These are phyloP conservation scores for Erysiphe neolycopersici DNA, from an alignment of 2,329 filamentous ascomycete species.

Conservation along the genomic window DNA sequence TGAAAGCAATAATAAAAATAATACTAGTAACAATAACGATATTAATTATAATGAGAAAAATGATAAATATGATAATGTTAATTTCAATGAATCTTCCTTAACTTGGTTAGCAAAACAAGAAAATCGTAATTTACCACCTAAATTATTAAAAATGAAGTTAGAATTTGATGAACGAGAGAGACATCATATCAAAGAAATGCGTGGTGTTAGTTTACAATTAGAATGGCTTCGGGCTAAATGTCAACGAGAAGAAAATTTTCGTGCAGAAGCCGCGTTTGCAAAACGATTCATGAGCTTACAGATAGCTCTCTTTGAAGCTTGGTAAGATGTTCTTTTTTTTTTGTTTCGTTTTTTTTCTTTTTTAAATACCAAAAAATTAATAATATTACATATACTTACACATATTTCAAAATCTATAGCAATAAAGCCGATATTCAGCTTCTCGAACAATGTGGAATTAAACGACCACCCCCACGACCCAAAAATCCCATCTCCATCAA, in stretches of 20 bases:
- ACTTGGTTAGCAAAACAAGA: not conserved
- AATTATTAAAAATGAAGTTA: constrained; percentile 5
- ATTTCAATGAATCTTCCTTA: not conserved
- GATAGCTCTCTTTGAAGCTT: constrained; percentile 64
- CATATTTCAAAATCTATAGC: constrained; percentile 21
- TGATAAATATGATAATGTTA: no score
- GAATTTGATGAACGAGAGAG: constrained; percentile 22
- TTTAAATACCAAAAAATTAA: not conserved
- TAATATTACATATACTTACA: constrained; percentile 2
- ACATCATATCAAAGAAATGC: constrained; percentile 47
- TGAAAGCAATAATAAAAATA: constrained; percentile 12
- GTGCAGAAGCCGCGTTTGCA: constrained; percentile 56
- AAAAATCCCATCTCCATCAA: constrained; percentile 15
- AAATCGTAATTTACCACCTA: not conserved
- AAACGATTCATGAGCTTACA: constrained; percentile 63
- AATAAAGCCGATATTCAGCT: constrained; percentile 79
- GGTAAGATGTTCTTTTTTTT: constrained; percentile 31
- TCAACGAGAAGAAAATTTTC: constrained; percentile 53
- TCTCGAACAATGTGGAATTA: constrained; percentile 48
- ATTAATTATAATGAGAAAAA: no score
- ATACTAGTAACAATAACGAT: not conserved
- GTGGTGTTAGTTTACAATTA: constrained; percentile 69
- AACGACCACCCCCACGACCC: constrained; percentile 2
- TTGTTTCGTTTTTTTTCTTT: not conserved
- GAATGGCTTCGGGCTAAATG: constrained; percentile 67